These are phyloP conservation scores for Grigorovia yakushimaensis DNA, from an alignment of 805 yeast species.

Conservation along the genomic window DNA sequence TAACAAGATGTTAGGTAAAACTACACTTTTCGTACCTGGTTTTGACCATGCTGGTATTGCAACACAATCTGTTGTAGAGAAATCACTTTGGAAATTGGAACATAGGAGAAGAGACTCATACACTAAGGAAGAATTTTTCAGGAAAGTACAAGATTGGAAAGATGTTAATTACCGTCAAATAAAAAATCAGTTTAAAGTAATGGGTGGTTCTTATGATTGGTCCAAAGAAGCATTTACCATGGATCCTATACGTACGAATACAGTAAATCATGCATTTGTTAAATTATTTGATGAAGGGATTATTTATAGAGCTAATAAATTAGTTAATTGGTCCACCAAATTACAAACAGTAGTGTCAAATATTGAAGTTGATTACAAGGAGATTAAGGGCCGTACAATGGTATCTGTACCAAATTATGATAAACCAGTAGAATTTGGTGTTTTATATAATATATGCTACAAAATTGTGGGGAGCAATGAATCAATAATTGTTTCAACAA, in stretches of 20 bases:
- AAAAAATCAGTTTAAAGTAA: slow-evolving; percentile 66
- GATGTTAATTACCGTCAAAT: slow-evolving; percentile 79
- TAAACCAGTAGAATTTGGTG: slow-evolving; percentile 87
- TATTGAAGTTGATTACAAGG: slow-evolving; percentile 88
- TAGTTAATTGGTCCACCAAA: slow-evolving; percentile 92
- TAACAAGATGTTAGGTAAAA: slow-evolving; percentile 93
- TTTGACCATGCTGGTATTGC: slow-evolving; percentile 99
- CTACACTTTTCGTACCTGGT: slow-evolving; percentile 87
- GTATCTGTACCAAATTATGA: slow-evolving; percentile 82
- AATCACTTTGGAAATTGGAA: slow-evolving; percentile 78
- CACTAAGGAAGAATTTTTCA: slow-evolving; percentile 81
- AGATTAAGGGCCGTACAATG: slow-evolving; percentile 65
- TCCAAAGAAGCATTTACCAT: slow-evolving; percentile 84
- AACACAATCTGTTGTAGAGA: slow-evolving; percentile 95
- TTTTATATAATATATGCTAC: slow-evolving; percentile 84
- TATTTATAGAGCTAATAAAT: slow-evolving; percentile 82
- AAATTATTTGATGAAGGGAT: slow-evolving; percentile 86
- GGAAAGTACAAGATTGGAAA: slow-evolving; percentile 95
- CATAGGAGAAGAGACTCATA: slow-evolving; percentile 83
- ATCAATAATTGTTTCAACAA: slow-evolving; percentile 82
- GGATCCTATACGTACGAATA: slow-evolving; percentile 60
- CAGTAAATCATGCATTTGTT: slow-evolving; percentile 86
- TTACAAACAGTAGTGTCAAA: slow-evolving; percentile 90
- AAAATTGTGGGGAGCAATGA: slow-evolving; percentile 77
- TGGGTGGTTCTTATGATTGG: slow-evolving; percentile 98